Base-by-base conservation (phyloP, 2,329 filamentous ascomycete genomes). In the Periglandula ipomoeae region DNA sequence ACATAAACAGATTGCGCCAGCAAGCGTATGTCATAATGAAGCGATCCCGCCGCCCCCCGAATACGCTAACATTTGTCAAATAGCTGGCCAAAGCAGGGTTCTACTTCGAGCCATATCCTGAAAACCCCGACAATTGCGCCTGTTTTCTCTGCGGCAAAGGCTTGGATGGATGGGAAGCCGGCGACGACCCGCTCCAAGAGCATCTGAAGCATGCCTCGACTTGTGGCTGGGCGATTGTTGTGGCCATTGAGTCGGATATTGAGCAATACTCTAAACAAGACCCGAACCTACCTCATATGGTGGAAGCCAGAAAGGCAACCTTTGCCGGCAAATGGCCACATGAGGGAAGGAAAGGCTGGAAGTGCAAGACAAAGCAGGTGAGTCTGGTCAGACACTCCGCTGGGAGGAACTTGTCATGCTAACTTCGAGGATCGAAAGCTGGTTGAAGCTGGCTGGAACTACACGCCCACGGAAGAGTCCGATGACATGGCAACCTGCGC, bases 61-160 rank as follows among this genome's bases (percentile, higher is more conserved):
- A 32, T 9, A 37, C 51, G 48, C 56, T 64, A 46, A 68, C 56
- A n/a, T 5, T 27, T 11, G 5, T 24, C 38, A 43, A 43, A 40
- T 62, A 95, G 86, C 83, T 98, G 59, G 91, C 93, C 4, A 82
- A 80, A 61, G 91, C 93, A 49, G 93, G 93, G 34, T 95, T 98
- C 70, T 93, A 85, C 69, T 97, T 88, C 69, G 79, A 83, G 52
- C 91, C 93, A 2, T 81, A 79, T 13, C 74, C 79, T 46, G 76
- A 80, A 42, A 87, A 82, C 60, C 84, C 84, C 34, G 93, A 98
- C 65, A 97, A 97, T 65, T 87, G 87, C 43, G 79, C 81, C 56
- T 98, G 93, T 65, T 97, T 94, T 66, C 75, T 89, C 34, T 98
- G 93, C 69, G 73, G 81, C 53, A 86, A 88, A 63, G 81, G 84